These are phyloP conservation scores for Debaryomycetaceae sp. DNA, from an alignment of 1,139 yeast genomes.

Conservation along the genomic window DNA sequence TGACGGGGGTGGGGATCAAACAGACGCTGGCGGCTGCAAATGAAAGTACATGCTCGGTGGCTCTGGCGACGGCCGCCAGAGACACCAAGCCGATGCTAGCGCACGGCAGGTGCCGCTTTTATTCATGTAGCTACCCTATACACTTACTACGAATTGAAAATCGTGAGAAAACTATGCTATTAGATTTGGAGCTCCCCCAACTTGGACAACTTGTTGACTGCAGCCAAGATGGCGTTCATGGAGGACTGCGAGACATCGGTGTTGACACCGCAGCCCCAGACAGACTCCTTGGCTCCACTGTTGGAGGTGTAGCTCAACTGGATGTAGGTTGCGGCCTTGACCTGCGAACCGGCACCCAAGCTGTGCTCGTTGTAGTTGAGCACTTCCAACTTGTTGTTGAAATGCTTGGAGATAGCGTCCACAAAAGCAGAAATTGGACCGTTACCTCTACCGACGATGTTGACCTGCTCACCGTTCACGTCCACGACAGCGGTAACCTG, in stretches of 20 bases:
- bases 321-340: conserved; percentile 47
- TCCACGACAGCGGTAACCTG: conserved; percentile 27
- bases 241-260: conserved; percentile 48
- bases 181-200: conserved; percentile 19
- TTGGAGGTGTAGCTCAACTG: conserved; percentile 33
- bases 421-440: conserved; percentile 49
- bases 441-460: conserved; percentile 38
- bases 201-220: conserved; percentile 33
- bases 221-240: conserved; percentile 43
- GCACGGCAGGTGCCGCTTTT: neutral
- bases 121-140: conserved; percentile 1
- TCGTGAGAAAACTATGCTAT: neutral
- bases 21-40: too few species aligned
- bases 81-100: too few species aligned
- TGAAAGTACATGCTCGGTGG: too few species aligned
- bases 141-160: neutral
- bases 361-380: conserved; percentile 43
- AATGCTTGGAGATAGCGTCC: conserved; percentile 35
- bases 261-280: conserved; percentile 48
- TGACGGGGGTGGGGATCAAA: too few species aligned
- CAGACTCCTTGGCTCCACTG: conserved; percentile 22
- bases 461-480: conserved; percentile 17
- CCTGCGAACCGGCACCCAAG: conserved; percentile 40
- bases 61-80: too few species aligned
- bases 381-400: conserved; percentile 37